A percentile compares a stretch with the other conserved stretches of the same genome.
phyloP scores from a whole-genome alignment of 208 protist genomes.

The Trypanosoma vivax region DNA sequence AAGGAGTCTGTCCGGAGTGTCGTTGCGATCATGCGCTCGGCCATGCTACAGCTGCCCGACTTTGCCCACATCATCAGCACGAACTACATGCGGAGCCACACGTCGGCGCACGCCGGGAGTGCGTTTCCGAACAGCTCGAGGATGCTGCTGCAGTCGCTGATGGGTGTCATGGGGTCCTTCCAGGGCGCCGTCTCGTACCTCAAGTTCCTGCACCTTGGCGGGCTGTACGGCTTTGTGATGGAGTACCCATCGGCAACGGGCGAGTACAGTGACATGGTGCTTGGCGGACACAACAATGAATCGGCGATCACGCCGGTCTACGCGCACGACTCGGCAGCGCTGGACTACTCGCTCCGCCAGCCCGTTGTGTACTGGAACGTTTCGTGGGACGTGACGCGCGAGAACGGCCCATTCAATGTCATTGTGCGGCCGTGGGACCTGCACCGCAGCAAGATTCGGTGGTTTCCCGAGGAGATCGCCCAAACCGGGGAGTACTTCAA shows the following conservation, averaged over 20 bases:
- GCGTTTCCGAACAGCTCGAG: slow-evolving; percentile 1
- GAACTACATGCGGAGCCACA: slow-evolving; percentile 45
- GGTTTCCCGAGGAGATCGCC: slow-evolving; percentile 8
- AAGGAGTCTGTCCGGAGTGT: slow-evolving; percentile 33
- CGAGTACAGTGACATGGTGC: neutral
- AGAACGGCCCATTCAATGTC: slow-evolving; percentile 25
- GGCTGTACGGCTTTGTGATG: slow-evolving; percentile 8
- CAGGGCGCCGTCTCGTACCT: slow-evolving; percentile 14
- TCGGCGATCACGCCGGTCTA: neutral
- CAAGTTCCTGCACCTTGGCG: slow-evolving; percentile 10
- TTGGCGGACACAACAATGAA: slow-evolving; percentile 1
- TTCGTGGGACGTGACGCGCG: slow-evolving; percentile 1
- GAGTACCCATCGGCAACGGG: neutral
- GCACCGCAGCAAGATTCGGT: slow-evolving; percentile 10
- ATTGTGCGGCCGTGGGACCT: slow-evolving; percentile 35
- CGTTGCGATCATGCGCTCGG: slow-evolving; percentile 45
- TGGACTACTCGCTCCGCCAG: neutral
- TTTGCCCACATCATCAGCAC: slow-evolving; percentile 57
- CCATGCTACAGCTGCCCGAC: slow-evolving; percentile 48
- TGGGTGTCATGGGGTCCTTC: slow-evolving; percentile 16
- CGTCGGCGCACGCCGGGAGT: slow-evolving; percentile 8
- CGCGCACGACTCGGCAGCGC: slow-evolving; percentile 1
- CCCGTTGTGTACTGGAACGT: slow-evolving; percentile 8
- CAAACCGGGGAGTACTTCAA: slow-evolving; percentile 42
- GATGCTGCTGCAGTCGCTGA: slow-evolving; percentile 12